phyloP scores from a whole-genome alignment of 2,329 filamentous ascomycete genomes.

The Rhytidhysteron rufulum region DNA sequence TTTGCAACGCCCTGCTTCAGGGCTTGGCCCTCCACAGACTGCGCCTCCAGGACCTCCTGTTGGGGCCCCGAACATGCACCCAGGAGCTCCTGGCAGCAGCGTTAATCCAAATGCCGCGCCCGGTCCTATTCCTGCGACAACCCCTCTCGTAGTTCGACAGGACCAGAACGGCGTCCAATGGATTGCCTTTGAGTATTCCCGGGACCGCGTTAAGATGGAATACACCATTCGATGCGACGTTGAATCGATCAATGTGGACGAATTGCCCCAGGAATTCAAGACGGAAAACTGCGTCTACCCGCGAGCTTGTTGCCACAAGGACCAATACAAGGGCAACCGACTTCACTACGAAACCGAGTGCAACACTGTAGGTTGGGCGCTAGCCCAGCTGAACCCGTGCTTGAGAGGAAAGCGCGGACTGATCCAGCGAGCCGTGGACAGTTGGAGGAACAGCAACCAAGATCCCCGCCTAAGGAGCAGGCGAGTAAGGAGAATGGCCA shows the following conservation, averaged over 20 bases:
- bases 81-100: constrained; percentile 42
- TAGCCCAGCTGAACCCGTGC: constrained; percentile 88
- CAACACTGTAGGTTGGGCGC: constrained; percentile 98
- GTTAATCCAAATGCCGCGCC: constrained; percentile 89
- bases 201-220: constrained; percentile 97
- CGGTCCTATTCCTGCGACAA: constrained; percentile 94
- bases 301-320: constrained; percentile 88
- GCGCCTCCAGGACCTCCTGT: constrained; percentile 38
- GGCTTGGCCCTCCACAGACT: constrained; percentile 38
- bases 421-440: constrained; percentile 95
- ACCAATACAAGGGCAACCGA: constrained; percentile 93
- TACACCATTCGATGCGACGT: constrained; percentile 98
- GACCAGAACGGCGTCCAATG: constrained; percentile 97
- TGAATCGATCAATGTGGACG: constrained; percentile 90
- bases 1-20: constrained; percentile 57
- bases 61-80: constrained; percentile 39
- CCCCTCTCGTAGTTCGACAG: constrained; percentile 87
- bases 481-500: constrained; percentile 90
- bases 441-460: constrained; percentile 98
- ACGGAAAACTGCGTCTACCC: constrained; percentile 98
- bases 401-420: constrained; percentile 90
- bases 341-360: constrained; percentile 97
- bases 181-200: constrained; percentile 98
- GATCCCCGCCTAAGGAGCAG: constrained; percentile 87
- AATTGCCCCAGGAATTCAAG: constrained; percentile 84